These are phyloP conservation scores for Antarctomyces pellizariae DNA, from an alignment of 495 filamentous ascomycete genomes.

Conservation along the genomic window DNA sequence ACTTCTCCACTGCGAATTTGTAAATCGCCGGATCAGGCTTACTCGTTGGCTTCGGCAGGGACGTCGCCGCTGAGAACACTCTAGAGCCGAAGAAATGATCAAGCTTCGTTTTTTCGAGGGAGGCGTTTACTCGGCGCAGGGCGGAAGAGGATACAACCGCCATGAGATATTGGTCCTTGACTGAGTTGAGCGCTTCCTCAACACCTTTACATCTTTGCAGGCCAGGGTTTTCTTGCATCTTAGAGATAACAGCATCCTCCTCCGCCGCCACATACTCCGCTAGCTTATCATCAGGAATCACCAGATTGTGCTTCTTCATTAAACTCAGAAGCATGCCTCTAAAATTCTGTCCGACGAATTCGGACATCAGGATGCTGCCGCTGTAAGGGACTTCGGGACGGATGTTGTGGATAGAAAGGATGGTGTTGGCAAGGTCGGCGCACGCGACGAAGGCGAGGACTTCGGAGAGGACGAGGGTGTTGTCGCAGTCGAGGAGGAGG, in stretches of 20 bases:
- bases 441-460: slow-evolving; percentile 84
- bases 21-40: slow-evolving; percentile 95
- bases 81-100: slow-evolving; percentile 60
- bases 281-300: slow-evolving; percentile 39
- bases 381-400: slow-evolving; percentile 58
- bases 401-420: slow-evolving; percentile 42
- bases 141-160: slow-evolving; percentile 69
- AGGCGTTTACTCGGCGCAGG: slow-evolving; percentile 52
- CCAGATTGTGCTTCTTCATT: slow-evolving; percentile 53
- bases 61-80: slow-evolving; percentile 69
- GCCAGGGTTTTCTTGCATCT: slow-evolving; percentile 43
- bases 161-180: slow-evolving; percentile 53
- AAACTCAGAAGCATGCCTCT: slow-evolving; percentile 62
- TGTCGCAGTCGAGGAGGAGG: slow-evolving; percentile 93
- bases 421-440: slow-evolving; percentile 79
- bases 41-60: slow-evolving; percentile 50
- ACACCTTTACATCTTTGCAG: slow-evolving; percentile 47
- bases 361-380: slow-evolving; percentile 48
- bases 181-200: slow-evolving; percentile 35
- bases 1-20: slow-evolving; percentile 48
- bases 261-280: slow-evolving; percentile 58
- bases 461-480: slow-evolving; percentile 88
- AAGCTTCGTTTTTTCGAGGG: slow-evolving; percentile 58
- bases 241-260: slow-evolving; percentile 63
- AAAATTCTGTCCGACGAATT: slow-evolving; percentile 95